These are phyloP conservation scores for Pittosporum tobira DNA, from an alignment of 129 eudicot species.

Conservation along the genomic window DNA sequence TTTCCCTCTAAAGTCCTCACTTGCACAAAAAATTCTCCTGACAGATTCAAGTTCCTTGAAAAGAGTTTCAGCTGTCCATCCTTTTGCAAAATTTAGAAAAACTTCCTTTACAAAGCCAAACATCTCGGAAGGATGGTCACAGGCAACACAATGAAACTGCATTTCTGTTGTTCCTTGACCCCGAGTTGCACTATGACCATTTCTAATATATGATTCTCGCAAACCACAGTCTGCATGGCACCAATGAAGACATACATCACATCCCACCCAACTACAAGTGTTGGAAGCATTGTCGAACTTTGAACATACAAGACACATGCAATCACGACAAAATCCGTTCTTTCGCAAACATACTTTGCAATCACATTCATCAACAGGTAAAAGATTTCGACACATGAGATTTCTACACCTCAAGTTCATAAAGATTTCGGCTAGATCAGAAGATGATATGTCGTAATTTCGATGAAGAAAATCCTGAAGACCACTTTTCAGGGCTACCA, in stretches of 20 bases:
- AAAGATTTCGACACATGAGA: conserved; percentile 50
- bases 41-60: conserved; percentile 85
- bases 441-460: conserved; percentile 34
- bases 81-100: conserved; percentile 72
- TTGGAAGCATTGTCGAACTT: conserved; percentile 93
- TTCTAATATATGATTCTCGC: conserved; percentile 65
- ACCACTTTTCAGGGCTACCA: conserved; percentile 72
- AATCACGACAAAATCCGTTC: conserved; percentile 80
- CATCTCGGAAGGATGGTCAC: conserved; percentile 98
- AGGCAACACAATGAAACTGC: conserved; percentile 97
- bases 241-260: conserved; percentile 98
- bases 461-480: conserved; percentile 52
- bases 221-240: conserved; percentile 94
- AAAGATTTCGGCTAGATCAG: conserved; percentile 78
- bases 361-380: conserved; percentile 96
- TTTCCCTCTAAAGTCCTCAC: conserved; percentile 78
- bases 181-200: conserved; percentile 61
- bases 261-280: conserved; percentile 99
- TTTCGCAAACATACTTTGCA: conserved; percentile 69
- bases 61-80: conserved; percentile 68
- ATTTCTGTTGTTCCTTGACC: conserved; percentile 62
- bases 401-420: conserved; percentile 74
- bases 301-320: conserved; percentile 96
- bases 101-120: conserved; percentile 97
- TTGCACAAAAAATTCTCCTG: conserved; percentile 59